phyloP scores from a whole-genome alignment of 1,139 yeast species.

The Nakaseomyces nivariensis region DNA sequence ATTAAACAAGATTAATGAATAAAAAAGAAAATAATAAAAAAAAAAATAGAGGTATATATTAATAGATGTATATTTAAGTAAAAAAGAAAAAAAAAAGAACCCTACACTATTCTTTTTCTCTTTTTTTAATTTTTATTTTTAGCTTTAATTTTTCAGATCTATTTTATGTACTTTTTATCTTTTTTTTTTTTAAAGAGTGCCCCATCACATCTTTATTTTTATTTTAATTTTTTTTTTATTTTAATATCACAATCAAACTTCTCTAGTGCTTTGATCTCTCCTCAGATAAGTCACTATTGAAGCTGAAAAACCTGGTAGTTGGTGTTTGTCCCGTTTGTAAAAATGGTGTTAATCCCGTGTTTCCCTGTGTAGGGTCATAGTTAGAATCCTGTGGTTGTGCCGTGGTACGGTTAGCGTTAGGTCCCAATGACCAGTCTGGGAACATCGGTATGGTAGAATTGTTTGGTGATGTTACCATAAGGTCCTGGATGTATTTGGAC shows the following conservation, averaged over 20 bases:
- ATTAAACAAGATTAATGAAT: too few relatives aligned
- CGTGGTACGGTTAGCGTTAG: conserved; percentile 3
- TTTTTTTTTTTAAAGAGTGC: too few relatives aligned
- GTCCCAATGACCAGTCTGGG: conserved; percentile 26
- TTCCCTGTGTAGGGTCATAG: conserved; percentile 8
- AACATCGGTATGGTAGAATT: conserved; percentile 24
- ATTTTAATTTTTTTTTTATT: background rate
- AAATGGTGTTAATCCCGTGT: conserved; percentile 27
- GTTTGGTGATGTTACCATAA: conserved; percentile 27
- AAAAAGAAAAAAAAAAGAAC: too few relatives aligned
- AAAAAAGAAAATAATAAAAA: too few relatives aligned
- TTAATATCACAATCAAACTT: background rate
- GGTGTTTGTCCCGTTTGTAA: conserved; percentile 25
- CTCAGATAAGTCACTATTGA: conserved; percentile 14
- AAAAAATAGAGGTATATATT: too few relatives aligned
- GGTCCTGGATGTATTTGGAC: conserved; percentile 26
- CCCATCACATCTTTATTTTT: background rate
- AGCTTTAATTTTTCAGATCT: too few relatives aligned
- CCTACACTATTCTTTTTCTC: too few relatives aligned
- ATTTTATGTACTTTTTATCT: too few relatives aligned
- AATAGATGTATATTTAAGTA: too few relatives aligned
- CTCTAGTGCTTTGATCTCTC: conserved; percentile 3
- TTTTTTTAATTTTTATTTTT: too few relatives aligned
- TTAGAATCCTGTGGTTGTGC: conserved; percentile 3
- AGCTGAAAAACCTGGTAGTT: conserved; percentile 21